Percentiles rank a stretch among this genome's conserved stretches.
phyloP scores from a whole-genome alignment of 192 early-diverging fungal species.

The Podila epicladia region DNA sequence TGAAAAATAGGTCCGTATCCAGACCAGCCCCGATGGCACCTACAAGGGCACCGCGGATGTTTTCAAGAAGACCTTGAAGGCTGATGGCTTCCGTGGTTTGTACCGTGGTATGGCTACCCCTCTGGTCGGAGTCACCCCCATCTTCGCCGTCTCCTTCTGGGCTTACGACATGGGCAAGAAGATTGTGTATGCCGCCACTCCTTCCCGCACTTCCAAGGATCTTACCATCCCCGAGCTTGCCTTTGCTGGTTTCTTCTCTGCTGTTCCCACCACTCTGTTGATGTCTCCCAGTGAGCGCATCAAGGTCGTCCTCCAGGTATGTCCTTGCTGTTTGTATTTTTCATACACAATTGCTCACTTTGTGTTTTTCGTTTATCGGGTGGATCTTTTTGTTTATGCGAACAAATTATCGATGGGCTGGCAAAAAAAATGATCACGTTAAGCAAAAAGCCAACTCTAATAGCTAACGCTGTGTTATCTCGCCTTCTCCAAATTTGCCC shows the following conservation, averaged over 20 bases:
- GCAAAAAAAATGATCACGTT: no score
- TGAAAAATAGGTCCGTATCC: constrained; percentile 79
- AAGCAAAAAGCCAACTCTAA: no score
- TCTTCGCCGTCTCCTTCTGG: constrained; percentile 97
- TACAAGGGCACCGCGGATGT: constrained; percentile 93
- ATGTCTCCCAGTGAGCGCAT: constrained; percentile 97
- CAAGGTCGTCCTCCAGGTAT: constrained; percentile 93
- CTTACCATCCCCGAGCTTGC: constrained; percentile 83
- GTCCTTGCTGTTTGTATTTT: constrained; percentile 3
- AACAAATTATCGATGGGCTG: no score
- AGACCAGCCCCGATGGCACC: constrained; percentile 80
- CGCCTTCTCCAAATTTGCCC: not conserved
- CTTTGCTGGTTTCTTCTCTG: constrained; percentile 94
- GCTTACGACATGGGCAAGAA: constrained; percentile 86
- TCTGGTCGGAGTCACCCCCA: constrained; percentile 92
- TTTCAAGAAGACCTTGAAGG: constrained; percentile 89
- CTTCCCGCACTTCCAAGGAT: constrained; percentile 61
- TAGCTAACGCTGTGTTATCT: no score
- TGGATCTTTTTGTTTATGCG: not conserved
- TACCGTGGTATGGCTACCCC: constrained; percentile 97
- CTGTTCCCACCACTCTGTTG: constrained; percentile 92
- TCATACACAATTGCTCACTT: not conserved
- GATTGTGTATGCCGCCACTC: constrained; percentile 66
- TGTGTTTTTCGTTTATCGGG: constrained; percentile 1
- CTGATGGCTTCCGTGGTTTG: constrained; percentile 90